Conservation (phyloP, 2,329 filamentous ascomycete genomes). For the Dothistroma septosporum region DNA sequence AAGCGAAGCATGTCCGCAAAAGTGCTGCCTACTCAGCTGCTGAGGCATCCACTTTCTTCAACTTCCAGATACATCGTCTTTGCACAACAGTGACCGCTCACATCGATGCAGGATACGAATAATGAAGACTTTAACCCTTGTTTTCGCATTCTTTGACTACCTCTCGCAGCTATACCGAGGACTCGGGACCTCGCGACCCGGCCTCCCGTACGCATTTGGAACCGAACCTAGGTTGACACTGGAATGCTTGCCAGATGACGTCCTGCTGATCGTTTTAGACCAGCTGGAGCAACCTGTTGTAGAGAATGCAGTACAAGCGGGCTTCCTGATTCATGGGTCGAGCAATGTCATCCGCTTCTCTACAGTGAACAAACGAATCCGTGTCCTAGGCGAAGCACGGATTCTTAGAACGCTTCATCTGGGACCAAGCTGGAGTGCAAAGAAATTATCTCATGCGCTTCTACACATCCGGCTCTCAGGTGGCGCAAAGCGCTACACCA, state of each 20-base stretch:
- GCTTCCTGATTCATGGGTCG: neutral
- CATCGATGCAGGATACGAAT: neutral
- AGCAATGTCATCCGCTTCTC: conserved; percentile 3
- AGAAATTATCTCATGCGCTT: neutral
- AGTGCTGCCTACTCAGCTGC: neutral
- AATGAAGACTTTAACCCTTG: neutral
- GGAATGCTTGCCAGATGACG: conserved; percentile 5
- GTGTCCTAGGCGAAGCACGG: neutral
- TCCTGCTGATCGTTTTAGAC: conserved; percentile 9
- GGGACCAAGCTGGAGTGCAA: conserved; percentile 3
- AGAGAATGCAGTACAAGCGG: neutral
- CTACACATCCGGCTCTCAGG: neutral
- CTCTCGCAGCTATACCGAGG: neutral
- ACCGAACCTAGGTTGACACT: neutral
- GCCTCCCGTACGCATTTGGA: neutral
- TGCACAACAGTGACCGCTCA: neutral
- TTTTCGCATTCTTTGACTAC: neutral
- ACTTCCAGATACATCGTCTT: neutral
- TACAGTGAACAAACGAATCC: neutral
- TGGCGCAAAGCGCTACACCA: neutral
- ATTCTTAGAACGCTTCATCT: neutral
- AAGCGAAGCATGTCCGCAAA: neutral
- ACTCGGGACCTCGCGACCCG: neutral
- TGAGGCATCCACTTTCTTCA: neutral
- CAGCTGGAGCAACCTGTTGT: neutral